Evolutionary conservation across 768 basidiomycete genomes (phyloP), one percentile per base, ranked within the genome.

Genomic region (Suillus subaureus): DNA sequence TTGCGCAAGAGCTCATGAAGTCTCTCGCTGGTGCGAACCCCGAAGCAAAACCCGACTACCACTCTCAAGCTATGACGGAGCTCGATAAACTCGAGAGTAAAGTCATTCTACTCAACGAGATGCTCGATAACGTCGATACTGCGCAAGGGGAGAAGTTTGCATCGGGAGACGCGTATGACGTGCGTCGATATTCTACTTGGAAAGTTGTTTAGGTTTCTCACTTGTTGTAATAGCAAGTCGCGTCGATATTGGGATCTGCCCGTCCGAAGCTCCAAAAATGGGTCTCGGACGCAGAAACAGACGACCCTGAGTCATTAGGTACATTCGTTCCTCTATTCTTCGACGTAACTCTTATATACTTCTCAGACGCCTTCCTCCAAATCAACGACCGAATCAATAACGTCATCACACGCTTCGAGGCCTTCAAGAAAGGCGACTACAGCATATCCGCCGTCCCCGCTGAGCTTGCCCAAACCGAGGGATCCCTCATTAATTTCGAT

Each of bases 331-430:
- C 15, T 35, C 15, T 28, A 56, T 28, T 7, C 39, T 26, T 23
- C 18, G 23, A 56, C 49, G 23, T 60, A 55, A 54, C 67, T 45
- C 40, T 65, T 40, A 64, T 61, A 65, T 49, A 58, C 47, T 42
- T 8, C n/a, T 28, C 23, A 95, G 96, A 96, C 67, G 94, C 94
- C 2, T 91, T 97, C 75, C 82, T 99, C 21, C 88, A 99, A 75
- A 96, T 96, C 67, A 99, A 99, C 76, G 97, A 99, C 77, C 93
- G 97, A 72, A 96, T 99, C 78, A 99, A 99, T 79, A 92, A 87
- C 23, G 94, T 96, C 16, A 77, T 98, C 16, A 84, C 86, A 35
- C 91, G 97, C 28, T 98, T 96, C 74, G 95, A 98, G 65, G 90
- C 94, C 0, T 98, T 92, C 84, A 94, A 94, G 78, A 88, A 86